Conservation (phyloP, 805 yeast genomes). For the Ogataea sp. region DNA sequence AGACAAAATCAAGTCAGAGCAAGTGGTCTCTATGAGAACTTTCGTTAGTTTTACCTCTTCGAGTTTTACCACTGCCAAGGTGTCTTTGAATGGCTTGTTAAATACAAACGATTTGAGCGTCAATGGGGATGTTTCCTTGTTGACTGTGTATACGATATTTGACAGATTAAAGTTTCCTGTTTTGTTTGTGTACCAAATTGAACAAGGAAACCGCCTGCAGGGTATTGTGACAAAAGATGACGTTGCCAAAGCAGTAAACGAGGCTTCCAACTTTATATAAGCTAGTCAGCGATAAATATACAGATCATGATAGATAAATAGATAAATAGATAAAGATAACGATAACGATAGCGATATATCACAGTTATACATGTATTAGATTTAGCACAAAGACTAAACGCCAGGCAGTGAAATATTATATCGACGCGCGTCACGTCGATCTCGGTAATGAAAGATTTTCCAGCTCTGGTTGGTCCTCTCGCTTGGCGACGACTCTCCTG, state of each 20-base stretch:
- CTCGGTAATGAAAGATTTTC: too few species aligned
- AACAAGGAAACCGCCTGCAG: conserved; percentile 17
- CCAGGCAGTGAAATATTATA: too few species aligned
- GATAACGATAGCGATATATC: too few species aligned
- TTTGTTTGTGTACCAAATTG: conserved; percentile 22
- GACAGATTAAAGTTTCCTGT: conserved; percentile 28
- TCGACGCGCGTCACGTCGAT: too few species aligned
- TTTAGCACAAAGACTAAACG: too few species aligned
- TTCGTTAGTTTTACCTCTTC: conserved; percentile 7
- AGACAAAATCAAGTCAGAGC: conserved; percentile 4
- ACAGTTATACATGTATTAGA: too few species aligned
- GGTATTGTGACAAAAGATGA: conserved; percentile 31
- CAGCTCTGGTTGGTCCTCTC: too few species aligned
- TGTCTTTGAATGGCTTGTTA: conserved; percentile 5
- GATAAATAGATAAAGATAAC: too few species aligned
- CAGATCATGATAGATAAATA: too few species aligned
- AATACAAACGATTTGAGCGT: conserved; percentile 7
- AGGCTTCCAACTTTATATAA: background rate
- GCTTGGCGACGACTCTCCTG: too few species aligned
- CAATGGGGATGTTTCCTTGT: conserved; percentile 22
- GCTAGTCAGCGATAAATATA: background rate
- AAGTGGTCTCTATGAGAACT: conserved; percentile 9
- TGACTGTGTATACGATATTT: conserved; percentile 29
- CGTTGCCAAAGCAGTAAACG: conserved; percentile 4
- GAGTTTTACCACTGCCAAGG: conserved; percentile 5